Evolutionary conservation across 139 green algal genomes (phyloP), one percentile per base, ranked within the genome.

Genomic region (Coelastrella sp.): DNA sequence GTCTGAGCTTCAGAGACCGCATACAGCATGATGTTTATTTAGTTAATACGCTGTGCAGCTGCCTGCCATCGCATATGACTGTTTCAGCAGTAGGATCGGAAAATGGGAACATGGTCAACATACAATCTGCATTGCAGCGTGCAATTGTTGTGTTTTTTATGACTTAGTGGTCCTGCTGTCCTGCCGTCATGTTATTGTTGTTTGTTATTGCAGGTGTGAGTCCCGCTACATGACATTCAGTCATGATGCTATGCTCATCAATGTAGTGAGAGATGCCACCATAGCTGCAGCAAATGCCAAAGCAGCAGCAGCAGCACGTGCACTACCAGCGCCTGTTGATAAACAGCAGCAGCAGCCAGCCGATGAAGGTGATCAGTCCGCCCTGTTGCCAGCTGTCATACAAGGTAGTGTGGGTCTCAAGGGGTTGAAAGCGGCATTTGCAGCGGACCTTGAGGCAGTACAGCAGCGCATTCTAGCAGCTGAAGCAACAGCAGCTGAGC

Each of bases 171-270:
- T 78, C 40, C 19, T 60, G 3, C 69, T n/a, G 43, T 9, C 8
- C 38, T n/a, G 5, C 6, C 4, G 5, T 30, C 5, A n/a, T n/a
- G 69, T 62, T 11, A 19, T 53, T 25, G 35, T 53, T 35, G 30
- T 37, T 60, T 2, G 17, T 63, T 0, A n/a, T 37, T 8, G 5
- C 75, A 82, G 75, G 75, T 71, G 53, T 72, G 75, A 84, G 77
- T 60, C 40, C 2, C 77, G 77, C 38, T 74, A 73, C 64, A 85
- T 79, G 63, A 85, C 79, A 4, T 85, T 85, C 64, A 85, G 79
- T 21, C 79, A 85, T 79, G 79, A 85, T 41, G 64, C 64, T 15
- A 85, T 85, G 79, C 64, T 85, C 21, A 77, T 85, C 45, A 85
- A 85, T 32, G 48, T 85, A n/a, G 64, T 85, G 60, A 38, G 60